A percentile compares a stretch with the other conserved stretches of the same genome.
phyloP scores from a whole-genome alignment of 2,329 filamentous ascomycete genomes.

The Sporothrix schenckii region DNA sequence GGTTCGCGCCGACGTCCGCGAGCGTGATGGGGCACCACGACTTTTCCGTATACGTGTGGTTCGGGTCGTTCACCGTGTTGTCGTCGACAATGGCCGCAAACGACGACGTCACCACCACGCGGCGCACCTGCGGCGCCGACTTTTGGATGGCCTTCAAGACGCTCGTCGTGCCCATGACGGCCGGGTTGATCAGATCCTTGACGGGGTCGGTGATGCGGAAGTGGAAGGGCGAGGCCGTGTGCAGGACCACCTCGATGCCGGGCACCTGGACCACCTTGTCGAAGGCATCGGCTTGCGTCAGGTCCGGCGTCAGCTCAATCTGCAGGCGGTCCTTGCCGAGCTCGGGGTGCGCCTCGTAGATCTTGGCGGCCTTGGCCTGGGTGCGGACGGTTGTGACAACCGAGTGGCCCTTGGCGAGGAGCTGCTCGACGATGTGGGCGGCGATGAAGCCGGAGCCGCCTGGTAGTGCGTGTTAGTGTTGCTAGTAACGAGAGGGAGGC shows the following conservation, averaged over 20 bases:
- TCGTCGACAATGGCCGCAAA: constrained; percentile 57
- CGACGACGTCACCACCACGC: constrained; percentile 66
- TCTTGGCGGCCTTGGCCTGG: constrained; percentile 56
- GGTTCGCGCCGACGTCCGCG: constrained; percentile 45
- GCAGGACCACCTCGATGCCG: constrained; percentile 59
- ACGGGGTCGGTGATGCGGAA: constrained; percentile 55
- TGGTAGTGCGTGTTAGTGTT: constrained; percentile 36
- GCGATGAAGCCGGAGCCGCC: constrained; percentile 59
- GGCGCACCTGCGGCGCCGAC: constrained; percentile 63
- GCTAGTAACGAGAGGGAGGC: background rate
- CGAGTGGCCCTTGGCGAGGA: constrained; percentile 54
- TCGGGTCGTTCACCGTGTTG: constrained; percentile 45
- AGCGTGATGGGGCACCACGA: constrained; percentile 55
- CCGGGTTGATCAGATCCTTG: constrained; percentile 61
- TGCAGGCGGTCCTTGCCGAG: constrained; percentile 49
- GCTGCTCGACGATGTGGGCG: constrained; percentile 58
- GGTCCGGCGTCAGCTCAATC: constrained; percentile 71
- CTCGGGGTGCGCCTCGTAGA: constrained; percentile 53
- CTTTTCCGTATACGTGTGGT: constrained; percentile 47
- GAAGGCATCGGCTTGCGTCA: constrained; percentile 74
- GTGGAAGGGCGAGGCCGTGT: constrained; percentile 64
- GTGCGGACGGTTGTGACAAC: constrained; percentile 61
- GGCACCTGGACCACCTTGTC: constrained; percentile 60
- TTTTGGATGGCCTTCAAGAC: constrained; percentile 71
- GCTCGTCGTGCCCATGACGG: constrained; percentile 64